phyloP scores from a whole-genome alignment of 2,329 filamentous ascomycete genomes.

The Nectriaceae sp. region DNA sequence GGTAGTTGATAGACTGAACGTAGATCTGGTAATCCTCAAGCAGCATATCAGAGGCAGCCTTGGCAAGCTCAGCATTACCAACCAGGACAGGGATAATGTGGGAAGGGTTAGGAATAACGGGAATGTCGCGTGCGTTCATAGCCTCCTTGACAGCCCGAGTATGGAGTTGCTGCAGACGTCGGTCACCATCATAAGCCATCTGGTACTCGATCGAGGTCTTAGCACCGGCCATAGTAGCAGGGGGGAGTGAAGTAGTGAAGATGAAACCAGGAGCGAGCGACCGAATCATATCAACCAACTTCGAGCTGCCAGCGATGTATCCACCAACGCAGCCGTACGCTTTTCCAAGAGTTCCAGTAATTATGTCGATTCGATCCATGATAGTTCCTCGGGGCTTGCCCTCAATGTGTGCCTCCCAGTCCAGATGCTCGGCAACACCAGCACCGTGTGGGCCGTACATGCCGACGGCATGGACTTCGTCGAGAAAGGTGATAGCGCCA shows the following conservation, averaged over 20 bases:
- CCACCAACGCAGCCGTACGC: slow-evolving; percentile 97
- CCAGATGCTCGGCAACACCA: slow-evolving; percentile 95
- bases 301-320: slow-evolving; percentile 89
- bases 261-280: slow-evolving; percentile 97
- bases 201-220: slow-evolving; percentile 93
- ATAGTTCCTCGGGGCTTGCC: slow-evolving; percentile 78
- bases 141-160: slow-evolving; percentile 92
- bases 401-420: slow-evolving; percentile 82
- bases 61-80: slow-evolving; percentile 90
- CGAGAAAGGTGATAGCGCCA: slow-evolving; percentile 93
- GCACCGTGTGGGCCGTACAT: slow-evolving; percentile 98
- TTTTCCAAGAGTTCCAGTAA: slow-evolving; percentile 95
- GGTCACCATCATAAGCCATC: slow-evolving; percentile 79
- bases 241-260: slow-evolving; percentile 95
- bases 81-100: slow-evolving; percentile 95
- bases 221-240: slow-evolving; percentile 95
- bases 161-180: slow-evolving; percentile 91
- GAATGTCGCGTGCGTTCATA: slow-evolving; percentile 78
- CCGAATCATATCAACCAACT: slow-evolving; percentile 88
- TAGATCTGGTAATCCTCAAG: slow-evolving; percentile 91
- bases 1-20: slow-evolving; percentile 98
- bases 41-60: slow-evolving; percentile 88
- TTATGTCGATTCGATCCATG: slow-evolving; percentile 96
- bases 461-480: slow-evolving; percentile 97
- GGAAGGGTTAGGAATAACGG: slow-evolving; percentile 95